Conservation (phyloP, 2,329 filamentous ascomycete genomes). For the Colletotrichum sansevieriae region DNA sequence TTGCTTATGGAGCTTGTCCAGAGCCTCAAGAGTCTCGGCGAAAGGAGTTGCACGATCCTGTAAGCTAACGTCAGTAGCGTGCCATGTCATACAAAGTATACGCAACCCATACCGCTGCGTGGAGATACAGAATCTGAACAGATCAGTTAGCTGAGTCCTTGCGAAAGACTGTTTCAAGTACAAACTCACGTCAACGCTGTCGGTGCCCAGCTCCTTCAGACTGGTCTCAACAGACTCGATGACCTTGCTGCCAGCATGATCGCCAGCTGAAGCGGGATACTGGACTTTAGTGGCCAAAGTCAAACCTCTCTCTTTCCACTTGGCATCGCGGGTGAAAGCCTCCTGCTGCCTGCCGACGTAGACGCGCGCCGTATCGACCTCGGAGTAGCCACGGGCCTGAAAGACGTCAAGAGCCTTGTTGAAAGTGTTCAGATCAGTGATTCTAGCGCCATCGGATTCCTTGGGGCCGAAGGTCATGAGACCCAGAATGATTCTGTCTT, state of each 20-base stretch:
- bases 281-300: slow-evolving; percentile 81
- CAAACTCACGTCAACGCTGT: slow-evolving; percentile 74
- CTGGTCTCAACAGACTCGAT: slow-evolving; percentile 75
- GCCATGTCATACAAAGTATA: background rate
- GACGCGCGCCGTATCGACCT: slow-evolving; percentile 84
- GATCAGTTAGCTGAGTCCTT: slow-evolving; percentile 9
- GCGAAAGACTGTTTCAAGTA: background rate
- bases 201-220: slow-evolving; percentile 78
- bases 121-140: slow-evolving; percentile 76
- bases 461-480: slow-evolving; percentile 87
- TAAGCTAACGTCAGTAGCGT: slow-evolving; percentile 11
- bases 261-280: slow-evolving; percentile 72
- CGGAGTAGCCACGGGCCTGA: slow-evolving; percentile 83
- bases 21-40: slow-evolving; percentile 80
- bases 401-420: slow-evolving; percentile 80
- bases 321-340: slow-evolving; percentile 79
- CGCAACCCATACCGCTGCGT: slow-evolving; percentile 66
- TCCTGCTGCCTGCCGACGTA: slow-evolving; percentile 83
- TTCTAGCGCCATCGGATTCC: slow-evolving; percentile 72
- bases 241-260: slow-evolving; percentile 74
- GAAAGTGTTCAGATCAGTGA: slow-evolving; percentile 76
- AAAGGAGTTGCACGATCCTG: slow-evolving; percentile 77
- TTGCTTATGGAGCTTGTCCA: slow-evolving; percentile 85
- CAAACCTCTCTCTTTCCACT: slow-evolving; percentile 84
- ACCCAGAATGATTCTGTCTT: slow-evolving; percentile 82